These are phyloP conservation scores for Aristolochia contorta DNA, from an alignment of 164 flowering plant species.

Conservation along the genomic window DNA sequence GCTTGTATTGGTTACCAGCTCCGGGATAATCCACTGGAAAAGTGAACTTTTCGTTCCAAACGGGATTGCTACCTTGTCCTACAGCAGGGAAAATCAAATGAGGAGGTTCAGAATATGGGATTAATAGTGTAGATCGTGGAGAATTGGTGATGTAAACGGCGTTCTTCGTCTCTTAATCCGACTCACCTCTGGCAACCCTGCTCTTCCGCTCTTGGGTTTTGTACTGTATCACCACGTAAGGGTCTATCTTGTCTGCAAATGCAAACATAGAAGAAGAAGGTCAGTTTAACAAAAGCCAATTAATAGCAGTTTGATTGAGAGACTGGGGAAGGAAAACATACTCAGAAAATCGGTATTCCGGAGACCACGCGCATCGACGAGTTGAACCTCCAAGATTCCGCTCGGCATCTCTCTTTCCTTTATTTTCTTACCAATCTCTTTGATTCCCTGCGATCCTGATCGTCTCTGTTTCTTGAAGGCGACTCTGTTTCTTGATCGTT, in stretches of 20 bases:
- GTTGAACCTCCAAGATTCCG: slow-evolving; percentile 14
- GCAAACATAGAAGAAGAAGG: no score
- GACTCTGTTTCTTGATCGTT: background rate
- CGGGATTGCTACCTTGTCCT: slow-evolving; percentile 41
- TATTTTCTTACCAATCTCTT: background rate
- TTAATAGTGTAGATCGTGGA: no score
- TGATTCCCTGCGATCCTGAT: no score
- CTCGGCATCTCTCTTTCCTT: slow-evolving; percentile 2
- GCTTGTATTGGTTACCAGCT: slow-evolving; percentile 35
- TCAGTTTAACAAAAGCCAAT: no score
- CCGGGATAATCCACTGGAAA: slow-evolving; percentile 57
- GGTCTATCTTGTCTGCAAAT: slow-evolving; percentile 40
- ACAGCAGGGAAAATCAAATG: background rate
- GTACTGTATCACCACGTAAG: slow-evolving; percentile 57
- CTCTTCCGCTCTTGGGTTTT: slow-evolving; percentile 47
- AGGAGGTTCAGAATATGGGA: no score
- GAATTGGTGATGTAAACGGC: no score
- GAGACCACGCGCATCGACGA: slow-evolving; percentile 16
- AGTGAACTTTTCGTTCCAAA: slow-evolving; percentile 49
- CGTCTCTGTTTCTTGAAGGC: no score
- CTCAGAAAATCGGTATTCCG: slow-evolving; percentile 6
- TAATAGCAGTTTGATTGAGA: no score
- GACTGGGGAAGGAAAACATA: no score
- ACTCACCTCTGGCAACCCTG: slow-evolving; percentile 45
- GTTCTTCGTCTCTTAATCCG: no score